Evolutionary conservation across 1,284 basidiomycete species (phyloP), one percentile per base, ranked within the genome.

Genomic region (Ustilago tritici): DNA sequence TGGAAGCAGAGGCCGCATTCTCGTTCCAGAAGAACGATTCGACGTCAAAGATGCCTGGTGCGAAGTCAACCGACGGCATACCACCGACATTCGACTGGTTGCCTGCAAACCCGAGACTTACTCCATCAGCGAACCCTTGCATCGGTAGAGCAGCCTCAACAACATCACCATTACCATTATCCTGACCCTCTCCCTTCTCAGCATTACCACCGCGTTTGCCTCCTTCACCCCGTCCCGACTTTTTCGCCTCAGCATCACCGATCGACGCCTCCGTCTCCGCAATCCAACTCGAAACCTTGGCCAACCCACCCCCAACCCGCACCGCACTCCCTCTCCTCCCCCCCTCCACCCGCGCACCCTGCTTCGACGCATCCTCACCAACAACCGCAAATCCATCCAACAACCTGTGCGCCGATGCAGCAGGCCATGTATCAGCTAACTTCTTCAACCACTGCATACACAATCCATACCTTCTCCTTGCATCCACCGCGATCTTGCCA

Each of bases 21-120:
- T 82, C 80, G 63, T 82, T 82, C 80, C 80, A 82, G 64, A 78
- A 82, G 56, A 80, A 79, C 32, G 71, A 72, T 56, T 82, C 80
- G 52, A 79, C 73, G 57, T 82, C 80, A 52, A 81, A 81, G 54
- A 79, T 68, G 4, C 73, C 70, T 36, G 78, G 79, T 11, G 78
- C 70, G 41, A 70, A 78, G 43, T 46, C 43, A 46, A 46, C 43
- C 43, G 43, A 46, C 43, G 43, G 43, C 43, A 46, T 19, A 15
- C 54, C 53, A 28, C 49, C 41, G 23, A 40, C 23, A 35, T 49
- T 54, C 3, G 5, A 4, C 34, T 19, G 54, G 28, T 56, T 38
- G n/a, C 19, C 8, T 23, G 38, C 19, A 28, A 46, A 46, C 7
- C 43, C 19, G n/a, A 46, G n/a, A 19, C 19, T 46, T 19, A 19